A percentile compares a stretch with the other conserved stretches of the same genome.
Evolutionary conservation across 1,284 basidiomycete genomes (phyloP).

Genomic region (Garcileccinum viscosum): DNA sequence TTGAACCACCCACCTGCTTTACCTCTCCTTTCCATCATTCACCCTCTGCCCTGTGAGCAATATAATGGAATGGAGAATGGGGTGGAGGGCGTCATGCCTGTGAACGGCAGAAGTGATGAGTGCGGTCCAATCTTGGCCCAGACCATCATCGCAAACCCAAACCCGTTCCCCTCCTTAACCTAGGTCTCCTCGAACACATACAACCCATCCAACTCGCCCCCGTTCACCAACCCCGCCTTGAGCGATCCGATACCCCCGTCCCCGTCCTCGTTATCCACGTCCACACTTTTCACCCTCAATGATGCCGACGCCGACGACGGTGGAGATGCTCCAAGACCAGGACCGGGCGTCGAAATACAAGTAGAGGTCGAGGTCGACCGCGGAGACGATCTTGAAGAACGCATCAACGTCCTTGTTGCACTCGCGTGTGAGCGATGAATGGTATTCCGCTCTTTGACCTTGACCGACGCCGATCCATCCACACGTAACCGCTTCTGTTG

Average conservation of each 20-base stretch:
- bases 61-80: neutral
- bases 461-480: slow-evolving; percentile 26
- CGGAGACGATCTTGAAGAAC: slow-evolving; percentile 15
- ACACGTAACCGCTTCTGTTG: slow-evolving; percentile 40
- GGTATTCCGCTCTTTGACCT: neutral
- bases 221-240: slow-evolving; percentile 37
- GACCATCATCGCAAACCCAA: neutral
- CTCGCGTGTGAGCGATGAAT: neutral
- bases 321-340: neutral
- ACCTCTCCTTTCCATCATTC: neutral
- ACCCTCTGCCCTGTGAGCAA: neutral
- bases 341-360: slow-evolving; percentile 16
- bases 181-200: slow-evolving; percentile 38
- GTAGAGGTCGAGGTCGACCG: slow-evolving; percentile 9
- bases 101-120: neutral
- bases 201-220: slow-evolving; percentile 38
- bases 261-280: slow-evolving; percentile 8
- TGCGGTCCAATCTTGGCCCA: neutral
- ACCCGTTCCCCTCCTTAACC: neutral
- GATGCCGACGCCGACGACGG: slow-evolving; percentile 16
- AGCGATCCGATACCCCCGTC: slow-evolving; percentile 28
- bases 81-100: neutral
- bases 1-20: neutral
- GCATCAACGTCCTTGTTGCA: neutral
- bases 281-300: slow-evolving; percentile 21